phyloP scores from a whole-genome alignment of 768 basidiomycete genomes.

The Lentinula boryana region DNA sequence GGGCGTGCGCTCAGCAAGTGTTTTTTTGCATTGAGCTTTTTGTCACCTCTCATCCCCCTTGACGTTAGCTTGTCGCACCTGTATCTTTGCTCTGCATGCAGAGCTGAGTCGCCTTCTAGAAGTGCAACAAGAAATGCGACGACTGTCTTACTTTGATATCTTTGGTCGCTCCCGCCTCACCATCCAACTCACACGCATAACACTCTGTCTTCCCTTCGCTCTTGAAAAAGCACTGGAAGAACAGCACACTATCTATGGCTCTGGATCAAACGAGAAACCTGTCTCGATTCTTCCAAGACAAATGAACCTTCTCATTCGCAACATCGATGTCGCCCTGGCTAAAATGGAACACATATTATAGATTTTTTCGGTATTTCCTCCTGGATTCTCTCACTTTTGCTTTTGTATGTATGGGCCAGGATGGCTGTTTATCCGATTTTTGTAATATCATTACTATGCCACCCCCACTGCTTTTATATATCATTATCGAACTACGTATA shows the following conservation, averaged over 20 bases:
- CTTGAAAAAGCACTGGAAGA: slow-evolving; percentile 65
- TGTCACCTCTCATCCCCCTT: slow-evolving; percentile 9
- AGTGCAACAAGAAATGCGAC: slow-evolving; percentile 69
- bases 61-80: slow-evolving; percentile 62
- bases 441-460: neutral
- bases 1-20: slow-evolving; percentile 67
- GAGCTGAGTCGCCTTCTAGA: slow-evolving; percentile 78
- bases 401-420: neutral
- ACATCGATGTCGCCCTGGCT: slow-evolving; percentile 57
- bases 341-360: slow-evolving; percentile 57
- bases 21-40: neutral
- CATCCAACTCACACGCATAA: slow-evolving; percentile 72
- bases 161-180: slow-evolving; percentile 70
- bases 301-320: slow-evolving; percentile 54
- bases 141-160: slow-evolving; percentile 74
- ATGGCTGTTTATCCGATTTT: neutral
- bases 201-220: slow-evolving; percentile 66
- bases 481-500: neutral
- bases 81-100: slow-evolving; percentile 65
- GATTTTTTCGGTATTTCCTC: slow-evolving; percentile 11
- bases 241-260: slow-evolving; percentile 18
- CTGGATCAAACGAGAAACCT: slow-evolving; percentile 15
- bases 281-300: slow-evolving; percentile 45
- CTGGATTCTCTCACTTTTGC: neutral
- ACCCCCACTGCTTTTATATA: neutral